Conservation (phyloP, 2,329 filamentous ascomycete genomes). For the Pezicula carpinea region DNA sequence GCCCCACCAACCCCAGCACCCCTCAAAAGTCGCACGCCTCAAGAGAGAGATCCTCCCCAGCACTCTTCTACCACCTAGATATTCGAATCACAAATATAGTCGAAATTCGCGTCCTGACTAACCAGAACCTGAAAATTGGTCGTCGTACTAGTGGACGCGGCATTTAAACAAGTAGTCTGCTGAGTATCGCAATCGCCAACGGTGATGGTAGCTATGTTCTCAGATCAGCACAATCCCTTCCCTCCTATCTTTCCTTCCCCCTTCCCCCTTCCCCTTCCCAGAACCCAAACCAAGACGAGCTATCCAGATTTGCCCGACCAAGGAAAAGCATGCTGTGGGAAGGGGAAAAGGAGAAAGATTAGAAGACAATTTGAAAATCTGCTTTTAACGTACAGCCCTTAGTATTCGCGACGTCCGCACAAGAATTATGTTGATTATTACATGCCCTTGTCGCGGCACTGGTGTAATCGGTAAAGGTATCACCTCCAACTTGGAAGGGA, state of each 20-base stretch:
- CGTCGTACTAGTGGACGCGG: conserved; percentile 1
- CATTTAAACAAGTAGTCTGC: background rate
- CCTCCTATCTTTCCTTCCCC: too few species aligned
- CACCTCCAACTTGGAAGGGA: conserved; percentile 11
- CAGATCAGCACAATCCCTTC: too few species aligned
- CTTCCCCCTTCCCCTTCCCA: too few species aligned
- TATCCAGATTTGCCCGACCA: too few species aligned
- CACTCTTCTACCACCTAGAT: background rate
- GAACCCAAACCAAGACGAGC: background rate
- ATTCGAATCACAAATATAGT: conserved; percentile 15
- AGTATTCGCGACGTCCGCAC: conserved; percentile 11
- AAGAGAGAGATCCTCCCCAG: background rate
- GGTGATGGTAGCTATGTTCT: too few species aligned
- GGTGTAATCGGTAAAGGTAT: conserved; percentile 13
- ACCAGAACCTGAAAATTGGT: conserved; percentile 7
- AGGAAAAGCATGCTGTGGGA: too few species aligned
- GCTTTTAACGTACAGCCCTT: conserved; percentile 12
- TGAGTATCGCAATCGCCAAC: background rate
- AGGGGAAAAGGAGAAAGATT: background rate
- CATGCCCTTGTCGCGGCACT: conserved; percentile 11
- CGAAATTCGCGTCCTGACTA: conserved; percentile 15
- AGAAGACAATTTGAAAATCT: conserved; percentile 9
- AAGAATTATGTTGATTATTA: conserved; percentile 15
- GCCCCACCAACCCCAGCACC: too few species aligned
- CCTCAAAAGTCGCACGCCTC: too few species aligned